Base-by-base conservation (phyloP, 1,284 basidiomycete genomes). In the Fistulinella cinereoalba region DNA sequence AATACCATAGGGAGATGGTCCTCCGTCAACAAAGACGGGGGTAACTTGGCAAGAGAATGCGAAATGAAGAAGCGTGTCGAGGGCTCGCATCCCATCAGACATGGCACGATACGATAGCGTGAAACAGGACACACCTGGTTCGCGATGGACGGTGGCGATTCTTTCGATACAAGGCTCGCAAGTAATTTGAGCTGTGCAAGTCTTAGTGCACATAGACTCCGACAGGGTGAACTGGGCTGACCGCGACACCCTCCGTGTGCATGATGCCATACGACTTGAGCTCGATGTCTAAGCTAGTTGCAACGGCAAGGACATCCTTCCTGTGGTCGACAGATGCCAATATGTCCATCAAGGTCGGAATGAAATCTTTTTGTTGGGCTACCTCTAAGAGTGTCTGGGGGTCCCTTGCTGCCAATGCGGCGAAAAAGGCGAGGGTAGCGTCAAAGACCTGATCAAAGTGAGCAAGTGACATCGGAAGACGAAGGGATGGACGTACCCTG, bases 381-480 rank as follows among this genome's bases (percentile, higher is more conserved):
- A 86, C 63, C 34, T 86, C 82, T 6, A 66, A 48, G 12, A 85
- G 62, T 9, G 77, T 78, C 16, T 63, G 62, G 2, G 72, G 56
- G 50, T 86, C 81, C 41, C 78, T 75, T 2, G 84, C 73, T 2
- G 81, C 74, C 1, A 88, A 66, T 0, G 78, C 72, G 15, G 72
- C 68, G 50, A 85, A 85, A 52, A 83, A 75, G 0, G 73, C 65
- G 7, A 85, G 62, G 23, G 81, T 72, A 13, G 74, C 70, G 53
- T 87, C 81, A 32, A 53, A 52, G 23, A 53, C 46, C 50, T 55
- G 40, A 27, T 36, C 28, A 29, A 42, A 15, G 38, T 22, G 38
- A 12, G 11, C 24, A 12, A 41, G 31, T 9, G 25, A 15, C 6
- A 15, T 22, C 15, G 25, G 7, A 21, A 19, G 13, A 29, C 3